Percentiles rank a stretch among this genome's conserved stretches.
These are phyloP conservation scores for Xylariaceae sp. DNA, from an alignment of 2,329 filamentous ascomycete species.

Conservation along the genomic window DNA sequence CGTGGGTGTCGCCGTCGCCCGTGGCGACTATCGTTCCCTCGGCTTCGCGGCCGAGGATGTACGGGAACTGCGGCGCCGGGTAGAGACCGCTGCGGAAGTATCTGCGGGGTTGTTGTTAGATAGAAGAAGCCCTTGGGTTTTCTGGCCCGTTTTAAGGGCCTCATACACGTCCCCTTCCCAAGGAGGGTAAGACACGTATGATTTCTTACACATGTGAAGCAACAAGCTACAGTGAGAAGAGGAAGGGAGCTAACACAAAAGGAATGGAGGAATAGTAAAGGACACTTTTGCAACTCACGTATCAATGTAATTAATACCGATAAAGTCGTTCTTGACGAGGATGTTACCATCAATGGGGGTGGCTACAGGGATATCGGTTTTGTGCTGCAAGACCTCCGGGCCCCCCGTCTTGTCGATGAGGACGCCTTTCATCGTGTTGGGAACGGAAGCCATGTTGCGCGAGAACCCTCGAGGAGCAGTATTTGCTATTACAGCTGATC, in stretches of 20 bases:
- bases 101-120: slow-evolving; percentile 40
- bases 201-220: not conserved
- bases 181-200: too few species aligned
- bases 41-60: slow-evolving; percentile 80
- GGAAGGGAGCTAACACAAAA: not conserved
- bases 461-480: slow-evolving; percentile 1
- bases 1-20: slow-evolving; percentile 57
- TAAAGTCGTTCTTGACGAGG: slow-evolving; percentile 79
- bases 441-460: slow-evolving; percentile 49
- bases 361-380: slow-evolving; percentile 73
- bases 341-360: slow-evolving; percentile 71
- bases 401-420: slow-evolving; percentile 75
- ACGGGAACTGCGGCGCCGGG: slow-evolving; percentile 68
- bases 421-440: slow-evolving; percentile 75
- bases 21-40: slow-evolving; percentile 71
- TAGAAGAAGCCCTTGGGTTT: slow-evolving; percentile 1
- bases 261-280: not conserved
- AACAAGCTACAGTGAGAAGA: not conserved
- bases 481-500: not conserved
- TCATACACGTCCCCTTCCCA: too few species aligned
- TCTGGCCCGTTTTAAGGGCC: not conserved
- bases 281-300: slow-evolving; percentile 53
- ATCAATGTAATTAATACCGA: slow-evolving; percentile 90
- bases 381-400: slow-evolving; percentile 73
- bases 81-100: slow-evolving; percentile 91